A percentile compares a stretch with the other conserved stretches of the same genome.
These are phyloP conservation scores for Leccinum fallax DNA, from an alignment of 1,284 basidiomycete species.

Conservation along the genomic window DNA sequence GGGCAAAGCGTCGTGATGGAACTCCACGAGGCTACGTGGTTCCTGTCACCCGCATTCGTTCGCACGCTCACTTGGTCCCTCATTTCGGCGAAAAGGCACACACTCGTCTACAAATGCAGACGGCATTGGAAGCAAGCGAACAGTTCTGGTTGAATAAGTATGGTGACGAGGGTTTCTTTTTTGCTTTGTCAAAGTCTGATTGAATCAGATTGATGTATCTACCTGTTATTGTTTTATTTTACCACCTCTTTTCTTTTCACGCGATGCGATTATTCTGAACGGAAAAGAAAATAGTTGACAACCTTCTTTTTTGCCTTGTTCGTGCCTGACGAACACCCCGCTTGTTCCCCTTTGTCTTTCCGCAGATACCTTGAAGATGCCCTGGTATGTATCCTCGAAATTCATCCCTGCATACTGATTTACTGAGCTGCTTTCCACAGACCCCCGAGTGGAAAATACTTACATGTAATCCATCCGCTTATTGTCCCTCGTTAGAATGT, in stretches of 20 bases:
- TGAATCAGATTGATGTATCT: not conserved
- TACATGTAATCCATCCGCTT: conserved; percentile 61
- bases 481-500: not conserved
- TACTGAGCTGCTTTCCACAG: conserved; percentile 39
- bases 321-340: conserved; percentile 5
- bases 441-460: conserved; percentile 80
- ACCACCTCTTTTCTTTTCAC: too few species aligned
- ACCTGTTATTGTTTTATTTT: not conserved
- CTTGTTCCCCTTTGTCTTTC: not conserved
- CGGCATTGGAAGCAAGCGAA: not conserved
- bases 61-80: not conserved
- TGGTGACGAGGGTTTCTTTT: not conserved
- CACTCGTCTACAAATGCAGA: not conserved
- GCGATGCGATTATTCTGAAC: too few species aligned
- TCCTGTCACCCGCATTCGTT: not conserved
- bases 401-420: not conserved
- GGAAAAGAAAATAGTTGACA: too few species aligned
- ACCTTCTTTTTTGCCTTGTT: not conserved
- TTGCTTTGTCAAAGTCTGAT: not conserved
- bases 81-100: not conserved
- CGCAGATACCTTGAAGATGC: conserved; percentile 68
- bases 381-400: conserved; percentile 47
- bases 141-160: not conserved
- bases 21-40: not conserved
- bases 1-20: not conserved